A percentile compares a stretch with the other conserved stretches of the same genome.
phyloP scores from a whole-genome alignment of 495 filamentous ascomycete genomes.

The Xylaria curta region DNA sequence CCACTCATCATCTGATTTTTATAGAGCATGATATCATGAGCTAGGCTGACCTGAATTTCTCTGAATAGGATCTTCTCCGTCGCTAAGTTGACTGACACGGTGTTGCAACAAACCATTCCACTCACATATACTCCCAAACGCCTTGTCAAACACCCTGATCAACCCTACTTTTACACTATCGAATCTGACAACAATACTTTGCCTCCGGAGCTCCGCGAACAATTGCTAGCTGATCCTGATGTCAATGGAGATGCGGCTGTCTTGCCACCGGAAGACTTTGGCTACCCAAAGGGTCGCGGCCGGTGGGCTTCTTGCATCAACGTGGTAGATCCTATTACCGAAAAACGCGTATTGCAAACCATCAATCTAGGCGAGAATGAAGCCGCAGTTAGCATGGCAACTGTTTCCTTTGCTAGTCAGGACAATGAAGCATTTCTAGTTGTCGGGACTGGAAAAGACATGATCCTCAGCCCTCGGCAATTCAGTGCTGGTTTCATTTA shows the following conservation, averaged over 20 bases:
- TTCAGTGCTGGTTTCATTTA: constrained; percentile 84
- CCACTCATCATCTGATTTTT: constrained; percentile 21
- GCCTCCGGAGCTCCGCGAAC: constrained; percentile 70
- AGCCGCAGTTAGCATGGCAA: constrained; percentile 83
- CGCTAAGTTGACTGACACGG: constrained; percentile 82
- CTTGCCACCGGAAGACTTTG: constrained; percentile 84
- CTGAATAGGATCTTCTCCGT: constrained; percentile 83
- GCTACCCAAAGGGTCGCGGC: constrained; percentile 79
- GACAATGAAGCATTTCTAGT: constrained; percentile 89
- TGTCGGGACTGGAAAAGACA: constrained; percentile 91
- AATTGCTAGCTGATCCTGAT: constrained; percentile 69
- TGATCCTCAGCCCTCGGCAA: constrained; percentile 75
- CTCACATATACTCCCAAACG: constrained; percentile 90
- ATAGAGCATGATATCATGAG: constrained; percentile 31
- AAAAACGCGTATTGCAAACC: constrained; percentile 73
- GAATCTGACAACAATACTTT: constrained; percentile 92
- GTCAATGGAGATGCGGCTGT: constrained; percentile 72
- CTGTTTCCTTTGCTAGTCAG: constrained; percentile 84
- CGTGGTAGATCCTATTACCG: constrained; percentile 79
- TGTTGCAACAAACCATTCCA: constrained; percentile 85
- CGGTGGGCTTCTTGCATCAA: constrained; percentile 97
- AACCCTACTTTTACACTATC: constrained; percentile 89
- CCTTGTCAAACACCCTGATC: constrained; percentile 86
- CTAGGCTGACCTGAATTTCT: constrained; percentile 69
- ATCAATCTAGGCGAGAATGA: constrained; percentile 90